A percentile compares a stretch with the other conserved stretches of the same genome.
Conservation (phyloP, 805 yeast species). For the Torulaspora gathmanii region DNA sequence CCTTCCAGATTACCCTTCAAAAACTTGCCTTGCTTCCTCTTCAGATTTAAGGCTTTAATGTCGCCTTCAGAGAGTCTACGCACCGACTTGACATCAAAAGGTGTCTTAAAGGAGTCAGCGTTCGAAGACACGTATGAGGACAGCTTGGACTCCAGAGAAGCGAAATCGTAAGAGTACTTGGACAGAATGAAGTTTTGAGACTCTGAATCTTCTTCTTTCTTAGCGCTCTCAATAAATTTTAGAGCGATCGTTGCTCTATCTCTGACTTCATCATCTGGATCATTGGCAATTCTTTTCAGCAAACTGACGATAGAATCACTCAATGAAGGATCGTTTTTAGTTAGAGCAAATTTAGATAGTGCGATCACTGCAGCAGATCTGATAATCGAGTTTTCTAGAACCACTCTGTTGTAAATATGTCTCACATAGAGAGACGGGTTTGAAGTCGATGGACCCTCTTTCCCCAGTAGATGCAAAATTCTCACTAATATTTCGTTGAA, state of each 20-base stretch:
- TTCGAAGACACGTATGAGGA: slow-evolving; percentile 53
- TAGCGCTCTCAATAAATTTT: slow-evolving; percentile 50
- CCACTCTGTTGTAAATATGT: slow-evolving; percentile 95
- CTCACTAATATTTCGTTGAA: slow-evolving; percentile 91
- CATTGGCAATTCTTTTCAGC: slow-evolving; percentile 77
- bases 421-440: slow-evolving; percentile 89
- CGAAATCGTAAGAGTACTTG: slow-evolving; percentile 64
- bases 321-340: slow-evolving; percentile 61
- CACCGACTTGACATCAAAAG: slow-evolving; percentile 68
- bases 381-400: slow-evolving; percentile 89
- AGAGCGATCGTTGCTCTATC: slow-evolving; percentile 91
- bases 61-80: slow-evolving; percentile 67
- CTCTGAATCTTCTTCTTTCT: slow-evolving; percentile 34
- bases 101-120: slow-evolving; percentile 40
- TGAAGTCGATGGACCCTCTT: slow-evolving; percentile 83
- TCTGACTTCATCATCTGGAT: slow-evolving; percentile 94
- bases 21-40: slow-evolving; percentile 42
- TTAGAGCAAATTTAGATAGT: slow-evolving; percentile 80
- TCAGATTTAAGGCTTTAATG: slow-evolving; percentile 57
- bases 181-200: slow-evolving; percentile 56
- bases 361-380: slow-evolving; percentile 95
- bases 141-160: slow-evolving; percentile 72
- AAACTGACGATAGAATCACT: slow-evolving; percentile 66
- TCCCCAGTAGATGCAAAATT: slow-evolving; percentile 84
- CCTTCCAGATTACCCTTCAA: slow-evolving; percentile 28